A percentile compares a stretch with the other conserved stretches of the same genome.
phyloP scores from a whole-genome alignment of 257 asterid species.

The Ilex asprella region DNA sequence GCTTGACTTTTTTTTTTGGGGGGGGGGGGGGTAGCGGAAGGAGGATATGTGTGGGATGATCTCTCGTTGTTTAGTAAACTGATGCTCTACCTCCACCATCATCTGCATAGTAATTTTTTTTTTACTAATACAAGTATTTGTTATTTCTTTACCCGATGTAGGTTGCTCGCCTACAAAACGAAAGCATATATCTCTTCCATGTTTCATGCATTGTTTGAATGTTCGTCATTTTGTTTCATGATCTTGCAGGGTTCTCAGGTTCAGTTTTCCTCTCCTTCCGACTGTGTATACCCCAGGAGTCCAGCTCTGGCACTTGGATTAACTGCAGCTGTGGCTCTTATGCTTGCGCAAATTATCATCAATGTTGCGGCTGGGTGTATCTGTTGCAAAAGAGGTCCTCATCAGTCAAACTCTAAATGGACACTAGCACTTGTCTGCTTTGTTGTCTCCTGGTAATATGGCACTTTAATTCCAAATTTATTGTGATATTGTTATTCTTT shows the following conservation, averaged over 20 bases:
- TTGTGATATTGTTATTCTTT: no score
- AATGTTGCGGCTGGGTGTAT: slow-evolving; percentile 76
- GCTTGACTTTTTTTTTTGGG: no score
- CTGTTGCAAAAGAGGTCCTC: slow-evolving; percentile 65
- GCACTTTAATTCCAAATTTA: neutral
- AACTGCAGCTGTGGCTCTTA: slow-evolving; percentile 61
- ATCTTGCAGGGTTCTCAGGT: slow-evolving; percentile 61
- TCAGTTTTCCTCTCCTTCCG: slow-evolving; percentile 46
- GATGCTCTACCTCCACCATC: no score
- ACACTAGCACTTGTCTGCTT: slow-evolving; percentile 68
- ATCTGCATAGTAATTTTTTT: no score
- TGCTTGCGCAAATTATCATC: slow-evolving; percentile 75
- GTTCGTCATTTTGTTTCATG: slow-evolving; percentile 16
- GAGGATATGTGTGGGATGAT: no score
- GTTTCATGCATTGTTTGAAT: neutral
- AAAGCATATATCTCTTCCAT: no score
- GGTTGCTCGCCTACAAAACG: no score
- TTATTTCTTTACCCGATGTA: no score
- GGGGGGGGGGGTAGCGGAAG: no score
- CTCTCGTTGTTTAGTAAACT: no score
- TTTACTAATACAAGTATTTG: no score
- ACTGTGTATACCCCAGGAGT: slow-evolving; percentile 78
- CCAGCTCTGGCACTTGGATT: slow-evolving; percentile 82
- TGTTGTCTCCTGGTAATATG: slow-evolving; percentile 73
- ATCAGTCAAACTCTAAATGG: slow-evolving; percentile 60